phyloP scores from a whole-genome alignment of 2,329 filamentous ascomycete species.

The Aspergillaceae sp. region DNA sequence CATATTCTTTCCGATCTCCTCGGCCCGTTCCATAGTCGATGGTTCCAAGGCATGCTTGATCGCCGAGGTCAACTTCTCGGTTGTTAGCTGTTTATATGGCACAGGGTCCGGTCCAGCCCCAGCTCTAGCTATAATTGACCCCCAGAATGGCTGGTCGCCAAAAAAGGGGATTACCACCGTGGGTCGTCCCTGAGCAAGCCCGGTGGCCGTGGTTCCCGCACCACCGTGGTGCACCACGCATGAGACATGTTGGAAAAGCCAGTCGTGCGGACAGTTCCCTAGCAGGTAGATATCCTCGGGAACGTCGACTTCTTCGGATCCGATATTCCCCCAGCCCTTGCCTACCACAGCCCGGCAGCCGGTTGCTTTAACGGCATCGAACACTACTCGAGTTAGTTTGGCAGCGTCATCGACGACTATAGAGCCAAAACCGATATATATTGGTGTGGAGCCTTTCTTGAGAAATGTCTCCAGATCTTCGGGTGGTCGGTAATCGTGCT shows the following conservation, averaged over 20 bases:
- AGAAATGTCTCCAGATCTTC: conserved; percentile 60
- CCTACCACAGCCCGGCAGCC: conserved; percentile 73
- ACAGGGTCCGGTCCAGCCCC: conserved; percentile 65
- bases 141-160: conserved; percentile 78
- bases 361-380: conserved; percentile 57
- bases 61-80: conserved; percentile 56
- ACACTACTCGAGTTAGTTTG: conserved; percentile 60
- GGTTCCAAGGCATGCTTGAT: conserved; percentile 54
- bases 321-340: conserved; percentile 81
- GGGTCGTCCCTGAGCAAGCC: conserved; percentile 70
- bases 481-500: conserved; percentile 57
- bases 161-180: conserved; percentile 83
- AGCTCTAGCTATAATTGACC: conserved; percentile 62
- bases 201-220: conserved; percentile 78
- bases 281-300: conserved; percentile 74
- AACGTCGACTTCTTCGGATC: conserved; percentile 59
- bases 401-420: conserved; percentile 73
- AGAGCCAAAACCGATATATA: conserved; percentile 77
- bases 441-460: conserved; percentile 58
- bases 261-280: conserved; percentile 79
- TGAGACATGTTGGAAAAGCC: conserved; percentile 74
- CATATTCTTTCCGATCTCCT: conserved; percentile 56
- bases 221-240: conserved; percentile 82
- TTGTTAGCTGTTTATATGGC: conserved; percentile 58
- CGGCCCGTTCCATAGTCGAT: conserved; percentile 49